Evolutionary conservation across 441 rosid species (phyloP).

Genomic region (Arabidopsis lyrata): DNA sequence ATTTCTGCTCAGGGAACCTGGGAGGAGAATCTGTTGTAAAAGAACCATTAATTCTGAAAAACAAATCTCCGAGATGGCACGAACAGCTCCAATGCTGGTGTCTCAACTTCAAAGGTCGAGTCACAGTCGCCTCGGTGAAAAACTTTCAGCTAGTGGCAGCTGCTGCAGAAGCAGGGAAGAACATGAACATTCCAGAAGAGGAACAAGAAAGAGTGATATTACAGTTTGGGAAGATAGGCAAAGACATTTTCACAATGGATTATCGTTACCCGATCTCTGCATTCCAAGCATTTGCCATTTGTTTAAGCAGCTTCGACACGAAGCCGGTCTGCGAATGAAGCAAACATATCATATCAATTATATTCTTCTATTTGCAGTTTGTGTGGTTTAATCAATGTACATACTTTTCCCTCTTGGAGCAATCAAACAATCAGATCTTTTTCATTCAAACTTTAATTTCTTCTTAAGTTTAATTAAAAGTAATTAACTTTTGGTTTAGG

Average conservation of each 20-base stretch:
- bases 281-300: slow-evolving; percentile 92
- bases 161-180: slow-evolving; percentile 61
- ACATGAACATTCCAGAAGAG: slow-evolving; percentile 51
- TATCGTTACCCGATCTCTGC: slow-evolving; percentile 93
- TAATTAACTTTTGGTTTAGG: slow-evolving; percentile 42
- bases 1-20: slow-evolving; percentile 51
- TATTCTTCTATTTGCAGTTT: slow-evolving; percentile 41
- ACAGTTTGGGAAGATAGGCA: slow-evolving; percentile 96
- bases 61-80: slow-evolving; percentile 97
- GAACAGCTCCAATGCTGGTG: slow-evolving; percentile 98
- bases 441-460: background rate
- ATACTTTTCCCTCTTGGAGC: slow-evolving; percentile 35
- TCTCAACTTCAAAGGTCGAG: slow-evolving; percentile 90
- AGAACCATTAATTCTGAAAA: slow-evolving; percentile 70
- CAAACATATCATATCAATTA: background rate
- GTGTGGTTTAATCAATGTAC: slow-evolving; percentile 39
- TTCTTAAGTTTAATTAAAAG: background rate
- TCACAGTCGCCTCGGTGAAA: slow-evolving; percentile 92
- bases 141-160: slow-evolving; percentile 92
- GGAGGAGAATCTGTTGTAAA: slow-evolving; percentile 32
- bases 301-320: slow-evolving; percentile 95
- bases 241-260: slow-evolving; percentile 97
- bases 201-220: slow-evolving; percentile 86
- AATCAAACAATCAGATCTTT: slow-evolving; percentile 21
- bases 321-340: slow-evolving; percentile 88